Evolutionary conservation across 306 rosid species (phyloP), one percentile per base, ranked within the genome.

Genomic region (Dalbergia oliveri): DNA sequence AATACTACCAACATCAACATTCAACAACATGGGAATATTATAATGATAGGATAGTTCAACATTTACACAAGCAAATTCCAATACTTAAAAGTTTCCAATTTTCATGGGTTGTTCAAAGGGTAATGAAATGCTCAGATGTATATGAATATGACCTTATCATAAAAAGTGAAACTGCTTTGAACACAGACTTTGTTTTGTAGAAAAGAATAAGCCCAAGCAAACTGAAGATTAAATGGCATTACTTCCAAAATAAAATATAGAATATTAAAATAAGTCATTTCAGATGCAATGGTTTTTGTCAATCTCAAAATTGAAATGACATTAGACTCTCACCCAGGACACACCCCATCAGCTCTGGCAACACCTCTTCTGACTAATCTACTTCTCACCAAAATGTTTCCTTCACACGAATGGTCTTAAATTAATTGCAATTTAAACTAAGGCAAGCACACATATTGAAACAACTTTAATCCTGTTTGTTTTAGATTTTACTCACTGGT

Each of bases 391-490:
- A 50, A 21, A 61, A 66, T 18, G 71, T 53, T 77, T 64, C 75
- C 57, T 16, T 76, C 33, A 6, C 66, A 41, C 75, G 77, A 23
- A 37, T 62, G 49, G 66, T 35, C 34, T 35, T 4, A 75, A n/a
- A 69, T 45, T 43, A 64, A 62, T 61, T 44, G 64, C 75, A 64
- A 72, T 47, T 64, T 64, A 77, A 78, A 50, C 68, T 21, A 47
- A 47, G 50, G 15, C 53, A 11, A n/a, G 7, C 4, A 16, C 54
- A n/a, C 65, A 60, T 31, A 79, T 79, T 39, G 31, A 84, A 68
- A 50, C 73, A 39, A 51, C 14, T 62, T 44, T 6, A 37, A 37
- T 4, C 41, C 41, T 37, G 41, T 37, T 37, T 4, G 41, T 37
- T 37, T 37, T 37, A 3, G 41, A 37, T 37, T 35, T 37, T 37